phyloP scores from a whole-genome alignment of 1,284 basidiomycete species.

The Pascua sp. region DNA sequence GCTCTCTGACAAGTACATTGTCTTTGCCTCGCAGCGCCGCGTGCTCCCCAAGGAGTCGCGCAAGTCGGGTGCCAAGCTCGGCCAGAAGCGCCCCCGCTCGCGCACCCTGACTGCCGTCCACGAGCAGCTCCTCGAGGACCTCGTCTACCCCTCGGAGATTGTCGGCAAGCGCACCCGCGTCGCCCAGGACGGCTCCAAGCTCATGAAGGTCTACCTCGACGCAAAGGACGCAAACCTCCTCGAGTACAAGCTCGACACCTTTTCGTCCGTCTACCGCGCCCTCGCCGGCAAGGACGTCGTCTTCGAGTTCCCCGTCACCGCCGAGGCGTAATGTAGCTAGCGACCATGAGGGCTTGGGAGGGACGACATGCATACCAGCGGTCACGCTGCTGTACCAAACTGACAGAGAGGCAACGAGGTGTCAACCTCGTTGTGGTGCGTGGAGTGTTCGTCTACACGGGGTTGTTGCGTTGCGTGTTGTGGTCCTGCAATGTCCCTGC shows the following conservation, averaged over 20 bases:
- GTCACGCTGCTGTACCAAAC: constrained; percentile 17
- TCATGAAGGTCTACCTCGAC: constrained; percentile 97
- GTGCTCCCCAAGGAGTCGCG: constrained; percentile 97
- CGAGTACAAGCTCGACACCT: constrained; percentile 83
- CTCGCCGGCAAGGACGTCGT: constrained; percentile 51
- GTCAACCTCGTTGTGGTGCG: too few relatives aligned
- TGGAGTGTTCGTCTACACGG: too few relatives aligned
- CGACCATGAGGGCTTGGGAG: constrained; percentile 14
- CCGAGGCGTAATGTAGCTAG: constrained; percentile 35
- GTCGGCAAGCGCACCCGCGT: constrained; percentile 96
- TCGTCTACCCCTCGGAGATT: constrained; percentile 98
- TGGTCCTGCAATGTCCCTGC: too few relatives aligned
- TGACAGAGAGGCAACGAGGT: too few relatives aligned
- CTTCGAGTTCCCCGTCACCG: constrained; percentile 49
- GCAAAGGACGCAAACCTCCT: constrained; percentile 96
- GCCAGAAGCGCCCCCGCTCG: constrained; percentile 91
- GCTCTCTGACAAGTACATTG: constrained; percentile 92
- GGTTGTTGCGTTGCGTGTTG: too few relatives aligned
- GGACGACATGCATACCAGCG: constrained; percentile 35
- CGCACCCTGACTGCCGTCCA: constrained; percentile 97
- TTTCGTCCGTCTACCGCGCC: constrained; percentile 50
- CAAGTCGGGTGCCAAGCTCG: constrained; percentile 72
- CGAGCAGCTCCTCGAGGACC: constrained; percentile 97
- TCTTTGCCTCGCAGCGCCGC: constrained; percentile 97
- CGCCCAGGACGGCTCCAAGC: constrained; percentile 82